Percentiles rank a stretch among this genome's conserved stretches.
These are phyloP conservation scores for Tetracladium marchalianum DNA, from an alignment of 495 filamentous ascomycete genomes.

Conservation along the genomic window DNA sequence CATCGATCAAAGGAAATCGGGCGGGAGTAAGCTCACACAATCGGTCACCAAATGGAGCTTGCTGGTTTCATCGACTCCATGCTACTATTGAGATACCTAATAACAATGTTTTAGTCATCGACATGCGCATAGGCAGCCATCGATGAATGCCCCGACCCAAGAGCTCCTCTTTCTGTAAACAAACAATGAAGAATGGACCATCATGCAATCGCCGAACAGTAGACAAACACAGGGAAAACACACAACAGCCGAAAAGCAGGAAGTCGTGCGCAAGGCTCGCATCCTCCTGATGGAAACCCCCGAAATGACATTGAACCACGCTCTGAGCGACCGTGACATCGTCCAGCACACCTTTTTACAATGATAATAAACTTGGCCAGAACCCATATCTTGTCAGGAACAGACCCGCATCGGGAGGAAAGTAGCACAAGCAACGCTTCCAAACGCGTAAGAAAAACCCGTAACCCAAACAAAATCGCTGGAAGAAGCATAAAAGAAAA, in stretches of 20 bases:
- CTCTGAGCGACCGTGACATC: conserved; percentile 6
- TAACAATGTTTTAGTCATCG: conserved; percentile 14
- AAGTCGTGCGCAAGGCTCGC: conserved; percentile 7
- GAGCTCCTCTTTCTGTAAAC: conserved; percentile 16
- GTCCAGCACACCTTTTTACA: conserved; percentile 5
- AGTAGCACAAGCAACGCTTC: conserved; percentile 15
- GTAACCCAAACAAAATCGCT: conserved; percentile 19
- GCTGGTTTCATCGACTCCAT: neutral
- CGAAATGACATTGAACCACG: conserved; percentile 3
- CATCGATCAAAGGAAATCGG: no score
- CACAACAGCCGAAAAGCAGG: conserved; percentile 13
- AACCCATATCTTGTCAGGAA: conserved; percentile 15
- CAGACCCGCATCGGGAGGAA: conserved; percentile 10
- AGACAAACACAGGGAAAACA: conserved; percentile 9
- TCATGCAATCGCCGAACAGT: conserved; percentile 9
- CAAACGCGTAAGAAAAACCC: conserved; percentile 22
- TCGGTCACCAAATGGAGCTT: no score
- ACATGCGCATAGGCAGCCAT: neutral
- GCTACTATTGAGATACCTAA: conserved; percentile 10
- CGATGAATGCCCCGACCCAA: conserved; percentile 6
- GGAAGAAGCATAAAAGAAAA: conserved; percentile 22
- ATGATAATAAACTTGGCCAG: conserved; percentile 5
- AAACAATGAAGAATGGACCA: conserved; percentile 19
- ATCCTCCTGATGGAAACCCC: neutral
- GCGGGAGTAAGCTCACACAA: no score